A percentile compares a stretch with the other conserved stretches of the same genome.
phyloP scores from a whole-genome alignment of 1,139 yeast genomes.

The Scheffersomyces cryptocercus region DNA sequence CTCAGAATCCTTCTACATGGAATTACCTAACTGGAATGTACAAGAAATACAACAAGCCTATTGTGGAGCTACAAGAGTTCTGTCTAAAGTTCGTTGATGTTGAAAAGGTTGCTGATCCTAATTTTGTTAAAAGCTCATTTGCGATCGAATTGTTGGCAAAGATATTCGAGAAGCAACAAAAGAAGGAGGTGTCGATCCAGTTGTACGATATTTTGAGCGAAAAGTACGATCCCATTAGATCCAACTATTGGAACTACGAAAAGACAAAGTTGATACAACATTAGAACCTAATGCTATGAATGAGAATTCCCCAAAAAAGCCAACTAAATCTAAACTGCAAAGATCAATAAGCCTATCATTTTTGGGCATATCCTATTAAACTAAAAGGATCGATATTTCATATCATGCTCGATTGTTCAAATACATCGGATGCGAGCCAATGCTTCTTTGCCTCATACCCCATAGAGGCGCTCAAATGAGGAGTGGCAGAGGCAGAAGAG shows the following conservation, averaged over 20 bases:
- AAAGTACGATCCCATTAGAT: slow-evolving; percentile 67
- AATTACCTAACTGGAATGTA: slow-evolving; percentile 69
- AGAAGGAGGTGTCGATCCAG: slow-evolving; percentile 32
- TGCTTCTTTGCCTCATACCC: too few species aligned
- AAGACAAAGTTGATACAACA: slow-evolving; percentile 8
- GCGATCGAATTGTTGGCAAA: slow-evolving; percentile 70
- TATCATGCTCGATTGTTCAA: too few species aligned
- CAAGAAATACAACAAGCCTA: slow-evolving; percentile 28
- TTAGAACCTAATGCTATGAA: too few species aligned
- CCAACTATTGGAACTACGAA: slow-evolving; percentile 60
- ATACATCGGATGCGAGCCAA: too few species aligned
- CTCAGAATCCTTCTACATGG: slow-evolving; percentile 91
- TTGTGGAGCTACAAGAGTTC: slow-evolving; percentile 43
- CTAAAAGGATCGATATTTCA: too few species aligned
- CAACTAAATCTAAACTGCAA: too few species aligned
- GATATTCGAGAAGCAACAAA: slow-evolving; percentile 36
- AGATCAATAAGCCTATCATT: too few species aligned
- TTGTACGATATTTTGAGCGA: slow-evolving; percentile 51
- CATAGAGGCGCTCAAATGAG: too few species aligned
- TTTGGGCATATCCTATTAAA: too few species aligned
- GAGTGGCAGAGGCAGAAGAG: too few species aligned
- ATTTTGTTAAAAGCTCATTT: slow-evolving; percentile 48
- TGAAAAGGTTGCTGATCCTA: slow-evolving; percentile 8
- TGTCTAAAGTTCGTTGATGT: slow-evolving; percentile 42
- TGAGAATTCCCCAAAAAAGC: too few species aligned